phyloP scores from a whole-genome alignment of 129 eudicot genomes.

The Tagetes patula region DNA sequence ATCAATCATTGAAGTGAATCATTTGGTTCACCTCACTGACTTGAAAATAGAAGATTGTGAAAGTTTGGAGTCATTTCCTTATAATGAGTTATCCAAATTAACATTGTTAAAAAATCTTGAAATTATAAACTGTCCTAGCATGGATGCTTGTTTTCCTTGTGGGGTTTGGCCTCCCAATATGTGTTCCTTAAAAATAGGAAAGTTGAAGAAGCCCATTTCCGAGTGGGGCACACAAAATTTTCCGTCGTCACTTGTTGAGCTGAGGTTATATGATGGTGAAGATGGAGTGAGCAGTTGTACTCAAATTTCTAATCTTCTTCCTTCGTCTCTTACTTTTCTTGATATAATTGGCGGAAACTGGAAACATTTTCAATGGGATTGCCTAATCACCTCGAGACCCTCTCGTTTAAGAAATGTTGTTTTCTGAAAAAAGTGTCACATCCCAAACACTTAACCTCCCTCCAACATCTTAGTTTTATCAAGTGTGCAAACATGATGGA shows the following conservation, averaged over 20 bases:
- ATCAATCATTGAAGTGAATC: background rate
- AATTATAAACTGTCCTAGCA: background rate
- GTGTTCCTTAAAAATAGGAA: background rate
- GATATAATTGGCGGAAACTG: background rate
- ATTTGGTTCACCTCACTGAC: background rate
- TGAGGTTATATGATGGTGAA: background rate
- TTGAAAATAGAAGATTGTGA: background rate
- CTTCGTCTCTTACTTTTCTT: conserved; percentile 27
- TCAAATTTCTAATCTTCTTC: conserved; percentile 10
- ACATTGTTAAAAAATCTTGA: background rate
- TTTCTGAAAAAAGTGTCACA: background rate
- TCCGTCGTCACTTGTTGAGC: background rate
- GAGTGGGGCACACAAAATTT: conserved; percentile 18
- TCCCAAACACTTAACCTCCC: background rate
- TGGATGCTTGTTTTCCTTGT: conserved; percentile 22
- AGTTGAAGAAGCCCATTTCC: conserved; percentile 22
- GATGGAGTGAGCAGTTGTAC: conserved; percentile 9
- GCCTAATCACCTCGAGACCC: background rate
- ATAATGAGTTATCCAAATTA: conserved; percentile 12
- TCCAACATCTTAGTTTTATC: background rate
- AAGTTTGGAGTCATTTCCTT: conserved; percentile 13
- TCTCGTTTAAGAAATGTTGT: background rate
- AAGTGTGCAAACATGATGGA: background rate
- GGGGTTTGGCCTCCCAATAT: conserved; percentile 28
- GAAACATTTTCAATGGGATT: conserved; percentile 6